Conservation (phyloP, 768 basidiomycete genomes). For the Tylopilus rubrobrunneus region DNA sequence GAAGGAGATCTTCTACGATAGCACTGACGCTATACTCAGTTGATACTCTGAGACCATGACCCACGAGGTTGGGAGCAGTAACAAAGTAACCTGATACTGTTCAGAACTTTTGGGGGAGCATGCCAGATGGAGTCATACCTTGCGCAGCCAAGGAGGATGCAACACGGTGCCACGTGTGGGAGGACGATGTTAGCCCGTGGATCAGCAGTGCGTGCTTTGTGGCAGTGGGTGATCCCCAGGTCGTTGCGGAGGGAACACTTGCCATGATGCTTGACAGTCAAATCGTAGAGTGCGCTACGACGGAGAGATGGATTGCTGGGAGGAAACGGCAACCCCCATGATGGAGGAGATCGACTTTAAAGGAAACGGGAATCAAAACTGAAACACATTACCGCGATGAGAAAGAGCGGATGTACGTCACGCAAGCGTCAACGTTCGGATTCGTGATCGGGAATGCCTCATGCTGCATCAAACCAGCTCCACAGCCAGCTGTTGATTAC, state of each 20-base stretch:
- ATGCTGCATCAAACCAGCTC: no score
- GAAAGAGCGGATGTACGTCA: no score
- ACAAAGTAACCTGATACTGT: constrained; percentile 16
- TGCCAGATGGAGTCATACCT: background rate
- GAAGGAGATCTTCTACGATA: constrained; percentile 13
- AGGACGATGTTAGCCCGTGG: constrained; percentile 23
- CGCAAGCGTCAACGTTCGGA: no score
- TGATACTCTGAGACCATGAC: constrained; percentile 10
- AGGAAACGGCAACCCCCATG: no score
- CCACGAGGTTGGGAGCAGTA: constrained; percentile 19
- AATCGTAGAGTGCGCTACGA: no score
- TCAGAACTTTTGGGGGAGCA: background rate
- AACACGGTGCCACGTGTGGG: constrained; percentile 18
- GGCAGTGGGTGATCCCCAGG: constrained; percentile 22
- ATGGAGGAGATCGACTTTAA: no score
- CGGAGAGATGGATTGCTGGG: no score
- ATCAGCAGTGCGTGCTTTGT: constrained; percentile 24
- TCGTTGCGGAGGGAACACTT: constrained; percentile 13
- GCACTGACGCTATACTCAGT: constrained; percentile 10
- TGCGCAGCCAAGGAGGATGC: constrained; percentile 13
- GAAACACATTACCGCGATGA: no score
- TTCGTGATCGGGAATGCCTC: no score
- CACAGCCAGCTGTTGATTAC: no score
- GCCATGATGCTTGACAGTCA: constrained; percentile 8
- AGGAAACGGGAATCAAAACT: no score